Conservation (phyloP, 257 asterid species). For the Petrea volubilis region DNA sequence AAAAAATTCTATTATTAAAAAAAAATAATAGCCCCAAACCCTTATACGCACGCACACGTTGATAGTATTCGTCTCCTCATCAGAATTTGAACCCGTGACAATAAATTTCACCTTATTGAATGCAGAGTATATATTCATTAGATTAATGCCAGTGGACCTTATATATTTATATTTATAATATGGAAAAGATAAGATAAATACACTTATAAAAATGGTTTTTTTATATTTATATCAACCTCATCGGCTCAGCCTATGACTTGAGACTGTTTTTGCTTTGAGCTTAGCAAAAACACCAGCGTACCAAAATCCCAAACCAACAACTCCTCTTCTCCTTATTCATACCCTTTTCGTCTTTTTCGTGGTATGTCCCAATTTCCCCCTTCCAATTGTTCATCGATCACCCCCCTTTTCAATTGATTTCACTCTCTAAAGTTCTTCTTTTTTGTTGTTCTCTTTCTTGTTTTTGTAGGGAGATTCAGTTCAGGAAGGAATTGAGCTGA, state of each 20-base stretch:
- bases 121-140: too few relatives aligned
- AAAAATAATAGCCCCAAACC: too few relatives aligned
- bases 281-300: constrained; percentile 28
- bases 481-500: constrained; percentile 18
- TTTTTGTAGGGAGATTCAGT: constrained; percentile 15
- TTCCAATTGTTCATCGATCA: not conserved
- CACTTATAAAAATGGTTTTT: not conserved
- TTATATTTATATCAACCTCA: too few relatives aligned
- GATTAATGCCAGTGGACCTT: too few relatives aligned
- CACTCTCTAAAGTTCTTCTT: not conserved
- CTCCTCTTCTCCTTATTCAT: constrained; percentile 1
- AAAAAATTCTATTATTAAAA: too few relatives aligned
- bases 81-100: too few relatives aligned
- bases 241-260: not conserved
- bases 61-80: too few relatives aligned
- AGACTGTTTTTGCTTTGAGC: constrained; percentile 30
- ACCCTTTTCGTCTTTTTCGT: not conserved
- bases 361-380: not conserved
- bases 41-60: too few relatives aligned
- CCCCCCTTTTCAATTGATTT: too few relatives aligned
- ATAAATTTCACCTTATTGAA: too few relatives aligned
- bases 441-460: not conserved
- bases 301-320: constrained; percentile 28
- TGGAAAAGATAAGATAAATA: not conserved
- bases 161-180: not conserved